A percentile compares a stretch with the other conserved stretches of the same genome.
phyloP scores from a whole-genome alignment of 768 basidiomycete genomes.

The Trametes meyenii region DNA sequence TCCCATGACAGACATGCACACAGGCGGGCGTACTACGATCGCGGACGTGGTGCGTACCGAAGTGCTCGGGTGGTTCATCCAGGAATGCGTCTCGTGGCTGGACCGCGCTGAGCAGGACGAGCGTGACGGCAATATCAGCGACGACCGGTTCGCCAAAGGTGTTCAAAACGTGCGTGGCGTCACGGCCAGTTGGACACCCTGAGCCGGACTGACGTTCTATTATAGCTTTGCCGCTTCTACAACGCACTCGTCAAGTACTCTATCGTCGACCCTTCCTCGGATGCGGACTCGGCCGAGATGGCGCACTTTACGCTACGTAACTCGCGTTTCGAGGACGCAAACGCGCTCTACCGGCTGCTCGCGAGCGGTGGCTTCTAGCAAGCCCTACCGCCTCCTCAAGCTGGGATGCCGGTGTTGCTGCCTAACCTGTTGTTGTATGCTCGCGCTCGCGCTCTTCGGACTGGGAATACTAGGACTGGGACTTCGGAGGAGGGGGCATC shows the following conservation, averaged over 20 bases:
- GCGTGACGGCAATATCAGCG: slow-evolving; percentile 65
- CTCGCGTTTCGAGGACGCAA: slow-evolving; percentile 78
- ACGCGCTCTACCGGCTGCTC: slow-evolving; percentile 67
- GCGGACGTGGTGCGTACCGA: slow-evolving; percentile 67
- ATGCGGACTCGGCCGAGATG: slow-evolving; percentile 78
- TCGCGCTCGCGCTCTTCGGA: background rate
- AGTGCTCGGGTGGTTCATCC: slow-evolving; percentile 71
- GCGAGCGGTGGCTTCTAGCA: slow-evolving; percentile 44
- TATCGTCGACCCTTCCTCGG: slow-evolving; percentile 60
- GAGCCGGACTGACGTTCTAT: slow-evolving; percentile 6
- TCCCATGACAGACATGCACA: slow-evolving; percentile 41
- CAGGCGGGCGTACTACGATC: slow-evolving; percentile 57
- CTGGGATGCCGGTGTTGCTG: background rate
- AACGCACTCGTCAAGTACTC: slow-evolving; percentile 65
- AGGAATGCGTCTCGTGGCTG: slow-evolving; percentile 69
- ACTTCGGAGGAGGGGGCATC: slow-evolving; percentile 8
- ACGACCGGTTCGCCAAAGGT: slow-evolving; percentile 73
- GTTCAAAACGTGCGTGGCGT: slow-evolving; percentile 63
- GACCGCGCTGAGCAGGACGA: slow-evolving; percentile 73
- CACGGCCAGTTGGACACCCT: background rate
- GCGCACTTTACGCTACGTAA: slow-evolving; percentile 73
- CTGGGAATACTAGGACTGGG: background rate
- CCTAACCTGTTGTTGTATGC: background rate
- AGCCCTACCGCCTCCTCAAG: background rate
- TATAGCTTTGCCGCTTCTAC: slow-evolving; percentile 78